phyloP scores from a whole-genome alignment of 164 flowering plant genomes.

The Amborella trichopoda region DNA sequence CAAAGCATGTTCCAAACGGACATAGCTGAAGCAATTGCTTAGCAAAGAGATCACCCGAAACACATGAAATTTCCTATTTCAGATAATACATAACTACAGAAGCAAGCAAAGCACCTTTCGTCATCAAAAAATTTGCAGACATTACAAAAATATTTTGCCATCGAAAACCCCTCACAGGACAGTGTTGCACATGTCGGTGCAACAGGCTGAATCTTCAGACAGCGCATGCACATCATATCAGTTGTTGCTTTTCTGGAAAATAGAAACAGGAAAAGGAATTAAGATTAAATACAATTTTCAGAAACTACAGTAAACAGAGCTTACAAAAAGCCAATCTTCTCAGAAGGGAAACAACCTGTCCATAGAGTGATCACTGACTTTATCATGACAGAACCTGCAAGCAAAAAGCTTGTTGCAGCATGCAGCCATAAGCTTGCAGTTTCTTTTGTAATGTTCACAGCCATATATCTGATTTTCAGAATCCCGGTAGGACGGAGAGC shows the following conservation, averaged over 20 bases:
- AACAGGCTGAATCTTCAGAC: slow-evolving; percentile 74
- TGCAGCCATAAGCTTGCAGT: slow-evolving; percentile 83
- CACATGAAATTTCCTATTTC: no score
- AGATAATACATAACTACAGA: no score
- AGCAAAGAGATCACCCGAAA: no score
- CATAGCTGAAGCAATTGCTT: no score
- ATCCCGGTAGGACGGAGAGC: slow-evolving; percentile 78
- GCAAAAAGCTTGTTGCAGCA: slow-evolving; percentile 84
- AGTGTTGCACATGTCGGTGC: slow-evolving; percentile 77
- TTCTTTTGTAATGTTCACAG: slow-evolving; percentile 94
- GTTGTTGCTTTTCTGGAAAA: slow-evolving; percentile 61
- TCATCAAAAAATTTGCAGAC: slow-evolving; percentile 96
- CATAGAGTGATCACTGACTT: slow-evolving; percentile 92
- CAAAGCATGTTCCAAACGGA: no score
- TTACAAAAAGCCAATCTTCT: neutral
- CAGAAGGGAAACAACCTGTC: slow-evolving; percentile 42
- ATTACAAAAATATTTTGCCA: slow-evolving; percentile 85
- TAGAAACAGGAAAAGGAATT: neutral
- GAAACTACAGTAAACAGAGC: neutral
- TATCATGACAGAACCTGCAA: slow-evolving; percentile 92
- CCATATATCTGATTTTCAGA: slow-evolving; percentile 62
- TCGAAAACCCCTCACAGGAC: slow-evolving; percentile 61
- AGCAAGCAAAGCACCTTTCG: no score
- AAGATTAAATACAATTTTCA: neutral
- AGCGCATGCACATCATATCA: slow-evolving; percentile 96